Evolutionary conservation across 768 basidiomycete genomes (phyloP).

Genomic region (Termitomyces sp.): DNA sequence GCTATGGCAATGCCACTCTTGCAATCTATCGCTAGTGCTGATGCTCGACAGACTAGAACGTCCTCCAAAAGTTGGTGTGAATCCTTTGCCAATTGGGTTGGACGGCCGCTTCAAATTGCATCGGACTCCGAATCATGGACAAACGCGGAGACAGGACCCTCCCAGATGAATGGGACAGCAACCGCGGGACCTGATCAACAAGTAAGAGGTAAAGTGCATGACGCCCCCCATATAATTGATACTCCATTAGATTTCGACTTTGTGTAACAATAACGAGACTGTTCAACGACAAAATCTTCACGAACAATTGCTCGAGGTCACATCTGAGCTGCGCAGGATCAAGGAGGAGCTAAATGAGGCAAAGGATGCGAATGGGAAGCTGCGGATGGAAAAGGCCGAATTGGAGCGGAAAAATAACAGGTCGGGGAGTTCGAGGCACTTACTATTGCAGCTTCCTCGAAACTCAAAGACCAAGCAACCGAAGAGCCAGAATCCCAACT

Average conservation of each 20-base stretch:
- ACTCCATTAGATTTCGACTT: neutral
- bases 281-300: neutral
- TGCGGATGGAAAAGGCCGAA: neutral
- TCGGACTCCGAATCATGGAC: neutral
- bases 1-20: neutral
- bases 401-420: neutral
- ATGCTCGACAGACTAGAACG: neutral
- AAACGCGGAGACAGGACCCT: neutral
- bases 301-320: neutral
- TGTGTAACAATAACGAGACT: no score
- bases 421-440: neutral
- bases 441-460: neutral
- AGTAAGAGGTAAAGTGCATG: constrained; percentile 1
- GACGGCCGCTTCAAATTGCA: neutral
- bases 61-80: neutral
- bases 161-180: neutral
- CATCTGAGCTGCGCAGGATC: neutral
- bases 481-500: neutral
- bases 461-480: neutral
- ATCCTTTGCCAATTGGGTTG: neutral
- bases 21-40: neutral
- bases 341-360: neutral
- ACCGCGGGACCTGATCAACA: neutral
- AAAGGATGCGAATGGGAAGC: neutral
- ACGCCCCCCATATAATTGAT: neutral